A percentile compares a stretch with the other conserved stretches of the same genome.
Evolutionary conservation across 495 filamentous ascomycete species (phyloP).

Genomic region (Aspergillus campestris): DNA sequence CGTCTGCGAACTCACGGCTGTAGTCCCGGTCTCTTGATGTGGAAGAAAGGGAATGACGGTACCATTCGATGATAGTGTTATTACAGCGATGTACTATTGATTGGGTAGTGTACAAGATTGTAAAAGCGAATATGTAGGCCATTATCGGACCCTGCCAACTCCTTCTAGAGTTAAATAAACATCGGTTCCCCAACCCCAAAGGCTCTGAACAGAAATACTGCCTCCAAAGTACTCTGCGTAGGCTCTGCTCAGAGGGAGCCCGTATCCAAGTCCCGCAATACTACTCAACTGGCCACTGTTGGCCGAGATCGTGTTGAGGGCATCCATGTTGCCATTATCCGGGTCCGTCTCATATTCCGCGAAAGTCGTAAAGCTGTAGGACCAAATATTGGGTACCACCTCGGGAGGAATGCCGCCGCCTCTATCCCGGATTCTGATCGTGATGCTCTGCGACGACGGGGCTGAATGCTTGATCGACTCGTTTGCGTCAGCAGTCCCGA

Average conservation of each 20-base stretch:
- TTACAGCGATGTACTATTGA: not conserved
- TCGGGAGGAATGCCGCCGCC: constrained; percentile 85
- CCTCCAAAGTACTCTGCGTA: constrained; percentile 99
- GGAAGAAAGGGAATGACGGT: too few species aligned
- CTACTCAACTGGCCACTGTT: constrained; percentile 59
- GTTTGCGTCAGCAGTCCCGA: constrained; percentile 23
- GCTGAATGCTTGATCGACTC: constrained; percentile 33
- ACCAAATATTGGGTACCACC: constrained; percentile 81
- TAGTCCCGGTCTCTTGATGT: too few species aligned
- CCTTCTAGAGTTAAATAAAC: constrained; percentile 78
- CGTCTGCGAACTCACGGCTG: not conserved
- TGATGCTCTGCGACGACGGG: constrained; percentile 70
- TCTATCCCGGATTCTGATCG: constrained; percentile 90
- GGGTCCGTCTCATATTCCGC: constrained; percentile 48
- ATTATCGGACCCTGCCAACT: constrained; percentile 55
- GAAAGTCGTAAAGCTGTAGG: constrained; percentile 93
- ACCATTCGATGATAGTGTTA: too few species aligned
- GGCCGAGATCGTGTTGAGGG: constrained; percentile 61
- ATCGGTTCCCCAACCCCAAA: constrained; percentile 91
- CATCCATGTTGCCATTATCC: constrained; percentile 49
- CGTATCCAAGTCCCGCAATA: constrained; percentile 90
- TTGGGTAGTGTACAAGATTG: constrained; percentile 8
- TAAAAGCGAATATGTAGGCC: not conserved
- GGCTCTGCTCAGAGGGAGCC: constrained; percentile 79
- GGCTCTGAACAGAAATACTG: constrained; percentile 85